Evolutionary conservation across 208 protist genomes (phyloP), one percentile per base, ranked within the genome.

Genomic region (Polymyxa betae): DNA sequence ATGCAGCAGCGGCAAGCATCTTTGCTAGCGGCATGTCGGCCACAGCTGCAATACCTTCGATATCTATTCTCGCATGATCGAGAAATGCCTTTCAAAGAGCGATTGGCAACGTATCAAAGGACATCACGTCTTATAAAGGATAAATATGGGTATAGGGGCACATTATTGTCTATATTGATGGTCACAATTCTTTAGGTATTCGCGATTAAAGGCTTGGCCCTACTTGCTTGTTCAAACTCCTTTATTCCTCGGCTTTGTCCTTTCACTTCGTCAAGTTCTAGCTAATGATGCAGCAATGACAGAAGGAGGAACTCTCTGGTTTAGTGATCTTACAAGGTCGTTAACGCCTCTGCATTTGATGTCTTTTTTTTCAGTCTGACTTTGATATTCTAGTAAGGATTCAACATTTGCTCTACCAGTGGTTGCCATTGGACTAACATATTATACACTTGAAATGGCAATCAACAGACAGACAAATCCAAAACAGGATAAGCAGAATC

Each of bases 141-240:
- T 5, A 82, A 82, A 43, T 45, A 5, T 5, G 72, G 72, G 72
- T 82, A 35, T 40, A 38, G 5, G 16, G 16, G 35, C 5, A 43
- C 35, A 5, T 12, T 5, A 5, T 82, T 35, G 5, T 43, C 35
- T 43, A n/a, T n/a, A 12, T 20, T 43, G 10, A 16, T 12, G 72
- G n/a, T 82, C 35, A 16, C 5, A 5, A 82, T 82, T 82, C 16
- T 38, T 82, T 60, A 82, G 72, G 10, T 82, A 82, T 43, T 82
- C 72, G 72, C 72, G 72, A 40, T 82, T 35, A n/a, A 82, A 82
- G n/a, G 5, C 72, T 5, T 82, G 72, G 72, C 40, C 35, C 72
- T 45, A 82, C 35, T 20, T 43, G 16, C 5, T 82, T n/a, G 72
- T 82, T 16, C 72, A 82, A 82, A 35, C 40, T 5, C 72, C 72